phyloP scores from a whole-genome alignment of 177 flowering plant species.

The Vitis hybrid region DNA sequence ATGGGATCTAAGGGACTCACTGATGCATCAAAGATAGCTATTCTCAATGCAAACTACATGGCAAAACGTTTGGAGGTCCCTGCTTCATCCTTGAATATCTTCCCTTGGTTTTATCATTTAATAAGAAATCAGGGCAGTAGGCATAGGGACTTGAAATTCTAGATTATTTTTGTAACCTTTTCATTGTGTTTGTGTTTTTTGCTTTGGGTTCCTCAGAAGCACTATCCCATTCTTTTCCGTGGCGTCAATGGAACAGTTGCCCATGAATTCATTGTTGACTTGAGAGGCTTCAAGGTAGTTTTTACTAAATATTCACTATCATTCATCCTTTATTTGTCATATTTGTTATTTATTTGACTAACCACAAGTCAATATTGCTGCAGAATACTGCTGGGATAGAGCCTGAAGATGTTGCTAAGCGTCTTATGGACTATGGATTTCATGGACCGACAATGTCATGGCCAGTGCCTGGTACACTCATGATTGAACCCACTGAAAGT shows the following conservation, averaged over 20 bases:
- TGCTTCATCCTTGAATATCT: slow-evolving; percentile 5
- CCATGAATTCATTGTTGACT: slow-evolving; percentile 91
- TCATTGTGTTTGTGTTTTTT: slow-evolving; percentile 2
- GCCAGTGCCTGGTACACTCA: slow-evolving; percentile 99
- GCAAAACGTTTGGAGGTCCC: slow-evolving; percentile 95
- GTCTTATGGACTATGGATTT: slow-evolving; percentile 97
- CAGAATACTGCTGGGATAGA: slow-evolving; percentile 94
- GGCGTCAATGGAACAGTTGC: slow-evolving; percentile 98
- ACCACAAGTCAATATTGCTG: slow-evolving; percentile 5
- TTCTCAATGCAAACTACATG: slow-evolving; percentile 98
- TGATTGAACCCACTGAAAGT: slow-evolving; percentile 99
- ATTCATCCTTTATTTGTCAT: neutral
- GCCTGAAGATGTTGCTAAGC: slow-evolving; percentile 97
- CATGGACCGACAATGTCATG: slow-evolving; percentile 99
- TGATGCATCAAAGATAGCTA: slow-evolving; percentile 93
- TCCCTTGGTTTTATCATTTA: slow-evolving; percentile 3
- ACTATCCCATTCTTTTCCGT: slow-evolving; percentile 94
- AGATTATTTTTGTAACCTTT: neutral
- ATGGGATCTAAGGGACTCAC: slow-evolving; percentile 98
- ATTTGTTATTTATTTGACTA: neutral
- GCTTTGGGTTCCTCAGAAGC: slow-evolving; percentile 46
- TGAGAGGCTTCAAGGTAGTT: slow-evolving; percentile 92
- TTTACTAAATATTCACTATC: neutral
- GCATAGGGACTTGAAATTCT: neutral
- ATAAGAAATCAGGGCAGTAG: neutral